phyloP scores from a whole-genome alignment of 352 stramenopile genomes.

The Globisporangium spiculum region DNA sequence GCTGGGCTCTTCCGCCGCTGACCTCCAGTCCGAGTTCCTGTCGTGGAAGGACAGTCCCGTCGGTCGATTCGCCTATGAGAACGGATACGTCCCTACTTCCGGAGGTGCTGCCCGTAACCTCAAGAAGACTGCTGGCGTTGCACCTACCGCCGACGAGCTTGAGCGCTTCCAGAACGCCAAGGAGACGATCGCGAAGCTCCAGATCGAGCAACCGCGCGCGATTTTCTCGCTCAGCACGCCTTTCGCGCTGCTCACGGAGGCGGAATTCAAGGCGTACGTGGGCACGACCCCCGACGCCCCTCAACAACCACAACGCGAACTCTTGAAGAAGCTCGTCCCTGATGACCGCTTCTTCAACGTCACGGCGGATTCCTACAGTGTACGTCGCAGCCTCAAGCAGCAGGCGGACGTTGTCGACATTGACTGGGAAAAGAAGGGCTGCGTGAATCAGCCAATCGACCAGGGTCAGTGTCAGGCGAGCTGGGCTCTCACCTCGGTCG shows the following conservation, averaged over 20 bases:
- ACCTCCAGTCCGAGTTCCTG: slow-evolving; percentile 15
- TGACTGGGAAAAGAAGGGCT: slow-evolving; percentile 62
- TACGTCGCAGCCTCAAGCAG: slow-evolving; percentile 6
- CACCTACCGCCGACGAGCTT: slow-evolving; percentile 30
- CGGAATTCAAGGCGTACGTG: slow-evolving; percentile 53
- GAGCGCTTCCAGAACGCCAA: slow-evolving; percentile 44
- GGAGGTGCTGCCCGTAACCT: neutral
- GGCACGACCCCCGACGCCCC: slow-evolving; percentile 28
- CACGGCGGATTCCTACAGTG: slow-evolving; percentile 4
- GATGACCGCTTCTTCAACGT: neutral
- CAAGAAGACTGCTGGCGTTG: neutral
- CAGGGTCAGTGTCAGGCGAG: slow-evolving; percentile 48
- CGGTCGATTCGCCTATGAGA: slow-evolving; percentile 15
- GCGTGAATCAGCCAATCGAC: slow-evolving; percentile 68
- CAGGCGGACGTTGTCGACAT: slow-evolving; percentile 14
- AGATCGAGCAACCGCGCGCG: slow-evolving; percentile 42
- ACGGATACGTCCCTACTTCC: slow-evolving; percentile 11
- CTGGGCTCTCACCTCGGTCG: slow-evolving; percentile 53
- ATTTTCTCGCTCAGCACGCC: slow-evolving; percentile 55
- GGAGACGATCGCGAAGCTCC: slow-evolving; percentile 32
- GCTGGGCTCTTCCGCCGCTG: neutral
- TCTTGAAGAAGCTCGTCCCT: neutral
- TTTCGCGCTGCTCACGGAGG: slow-evolving; percentile 51
- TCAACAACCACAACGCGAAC: neutral
- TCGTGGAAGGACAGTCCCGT: slow-evolving; percentile 19